Percentiles rank a stretch among this genome's conserved stretches.
phyloP scores from a whole-genome alignment of 305 asterid genomes.

The Fraxinus velutina region DNA sequence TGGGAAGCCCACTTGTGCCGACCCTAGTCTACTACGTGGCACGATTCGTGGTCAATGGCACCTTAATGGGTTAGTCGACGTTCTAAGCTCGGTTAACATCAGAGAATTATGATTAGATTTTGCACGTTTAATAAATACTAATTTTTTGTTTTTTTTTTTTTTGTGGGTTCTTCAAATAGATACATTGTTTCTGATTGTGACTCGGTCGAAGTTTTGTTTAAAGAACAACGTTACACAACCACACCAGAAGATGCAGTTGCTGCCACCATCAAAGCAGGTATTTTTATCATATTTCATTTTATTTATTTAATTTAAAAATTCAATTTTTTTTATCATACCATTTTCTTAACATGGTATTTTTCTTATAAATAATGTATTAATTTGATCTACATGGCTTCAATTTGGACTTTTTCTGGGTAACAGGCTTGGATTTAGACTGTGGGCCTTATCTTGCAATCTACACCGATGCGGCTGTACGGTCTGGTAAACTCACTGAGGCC shows the following conservation, averaged over 20 bases:
- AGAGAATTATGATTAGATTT: neutral
- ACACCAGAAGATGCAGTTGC: slow-evolving; percentile 71
- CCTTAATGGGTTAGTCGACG: slow-evolving; percentile 52
- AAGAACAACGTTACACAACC: slow-evolving; percentile 46
- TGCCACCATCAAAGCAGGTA: slow-evolving; percentile 60
- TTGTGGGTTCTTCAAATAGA: slow-evolving; percentile 22
- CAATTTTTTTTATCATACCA: neutral
- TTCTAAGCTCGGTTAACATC: neutral
- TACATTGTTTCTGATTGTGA: slow-evolving; percentile 78
- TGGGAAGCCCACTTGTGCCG: slow-evolving; percentile 84
- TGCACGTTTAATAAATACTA: neutral
- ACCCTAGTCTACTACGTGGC: slow-evolving; percentile 57
- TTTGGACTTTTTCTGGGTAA: neutral
- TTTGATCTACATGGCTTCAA: neutral
- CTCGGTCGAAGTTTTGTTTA: slow-evolving; percentile 53
- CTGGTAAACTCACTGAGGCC: slow-evolving; percentile 48
- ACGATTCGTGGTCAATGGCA: slow-evolving; percentile 67
- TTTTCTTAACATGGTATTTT: neutral
- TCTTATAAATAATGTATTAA: neutral
- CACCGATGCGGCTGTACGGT: slow-evolving; percentile 57
- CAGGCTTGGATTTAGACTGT: slow-evolving; percentile 89
- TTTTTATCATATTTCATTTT: neutral
- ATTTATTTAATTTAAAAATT: neutral
- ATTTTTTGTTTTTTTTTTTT: neutral
- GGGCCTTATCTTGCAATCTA: slow-evolving; percentile 75